Evolutionary conservation across 2,329 filamentous ascomycete species (phyloP).

Genomic region (Gliomastix tumulicola): DNA sequence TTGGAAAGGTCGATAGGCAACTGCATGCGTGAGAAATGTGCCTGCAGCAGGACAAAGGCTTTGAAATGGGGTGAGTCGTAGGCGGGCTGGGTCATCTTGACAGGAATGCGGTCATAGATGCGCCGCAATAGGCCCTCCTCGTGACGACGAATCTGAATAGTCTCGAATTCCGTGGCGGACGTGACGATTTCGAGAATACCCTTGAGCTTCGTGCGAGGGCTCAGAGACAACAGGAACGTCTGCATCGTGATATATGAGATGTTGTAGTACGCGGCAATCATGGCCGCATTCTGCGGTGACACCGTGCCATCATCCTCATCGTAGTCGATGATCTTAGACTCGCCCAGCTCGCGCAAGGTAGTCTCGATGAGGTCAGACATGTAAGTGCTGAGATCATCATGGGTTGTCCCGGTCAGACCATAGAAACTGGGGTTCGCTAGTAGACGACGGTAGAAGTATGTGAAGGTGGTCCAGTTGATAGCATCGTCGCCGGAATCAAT

Average conservation of each 20-base stretch:
- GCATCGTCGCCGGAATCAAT: slow-evolving; percentile 94
- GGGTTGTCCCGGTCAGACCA: slow-evolving; percentile 77
- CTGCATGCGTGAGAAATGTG: slow-evolving; percentile 96
- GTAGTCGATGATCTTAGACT: slow-evolving; percentile 92
- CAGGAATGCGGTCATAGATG: slow-evolving; percentile 89
- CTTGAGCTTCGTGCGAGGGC: slow-evolving; percentile 86
- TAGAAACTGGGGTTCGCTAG: slow-evolving; percentile 97
- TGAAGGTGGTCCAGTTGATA: slow-evolving; percentile 97
- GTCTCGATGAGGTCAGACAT: slow-evolving; percentile 92
- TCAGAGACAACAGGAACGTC: slow-evolving; percentile 89
- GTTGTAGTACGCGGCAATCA: slow-evolving; percentile 99
- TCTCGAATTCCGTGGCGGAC: slow-evolving; percentile 92
- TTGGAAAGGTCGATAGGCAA: slow-evolving; percentile 92
- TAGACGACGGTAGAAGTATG: slow-evolving; percentile 93
- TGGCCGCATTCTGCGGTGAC: slow-evolving; percentile 85
- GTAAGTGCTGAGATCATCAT: slow-evolving; percentile 89
- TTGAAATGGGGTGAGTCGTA: slow-evolving; percentile 98
- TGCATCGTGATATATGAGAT: slow-evolving; percentile 99
- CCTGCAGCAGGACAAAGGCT: slow-evolving; percentile 92
- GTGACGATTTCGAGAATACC: slow-evolving; percentile 95
- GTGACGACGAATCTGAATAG: slow-evolving; percentile 87
- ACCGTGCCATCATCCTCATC: slow-evolving; percentile 91
- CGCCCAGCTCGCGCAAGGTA: slow-evolving; percentile 81
- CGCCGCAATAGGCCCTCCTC: slow-evolving; percentile 82
- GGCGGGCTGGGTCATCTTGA: slow-evolving; percentile 83